Base-by-base conservation (phyloP, 495 filamentous ascomycete genomes). In the Penicillium riverlandense region DNA sequence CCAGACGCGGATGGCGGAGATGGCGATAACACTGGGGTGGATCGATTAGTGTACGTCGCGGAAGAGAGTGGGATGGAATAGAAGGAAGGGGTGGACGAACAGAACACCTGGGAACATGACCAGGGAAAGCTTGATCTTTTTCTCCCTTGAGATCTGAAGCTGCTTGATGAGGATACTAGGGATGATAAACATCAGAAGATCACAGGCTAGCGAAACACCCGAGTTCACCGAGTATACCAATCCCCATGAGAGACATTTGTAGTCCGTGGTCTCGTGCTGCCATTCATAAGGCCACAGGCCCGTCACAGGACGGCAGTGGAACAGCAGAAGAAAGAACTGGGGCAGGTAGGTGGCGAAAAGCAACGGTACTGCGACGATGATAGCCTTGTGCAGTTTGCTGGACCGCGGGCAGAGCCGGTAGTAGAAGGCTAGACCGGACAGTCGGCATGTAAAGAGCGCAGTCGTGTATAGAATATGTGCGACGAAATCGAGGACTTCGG, bases 351-450 rank as follows among this genome's bases (percentile, higher is more conserved):
- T 65, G 37, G 49, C 57, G 40, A 62, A 44, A 28, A 74, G 50
- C 31, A 63, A 62, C 38, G 49, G 59, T 3, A 47, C 55, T 7
- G 65, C 63, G 27, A 59, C 37, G 16, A 58, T 49, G 46, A 72
- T 67, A 37, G 55, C 49, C n/a, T 59, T 29, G 22, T 53, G 52
- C 3, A 74, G 49, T 15, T 59, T 61, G 45, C 50, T 43, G 28
- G 60, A 51, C 11, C 61, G 59, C 7, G 48, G 52, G n/a, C 57
- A 55, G 29, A 75, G 55, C 9, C 69, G 66, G 22, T 61, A 59
- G 48, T 72, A 75, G 49, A 75, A 74, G 12, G 70, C 65, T 8
- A 75, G 62, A 49, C 70, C 71, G 16, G 70, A 74, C 1, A 74
- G 49, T 30, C 71, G 67, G 50, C 71, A 72, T 15, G 65, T 38